Evolutionary conservation across 352 stramenopile species (phyloP).

Genomic region (Peronospora destructor): DNA sequence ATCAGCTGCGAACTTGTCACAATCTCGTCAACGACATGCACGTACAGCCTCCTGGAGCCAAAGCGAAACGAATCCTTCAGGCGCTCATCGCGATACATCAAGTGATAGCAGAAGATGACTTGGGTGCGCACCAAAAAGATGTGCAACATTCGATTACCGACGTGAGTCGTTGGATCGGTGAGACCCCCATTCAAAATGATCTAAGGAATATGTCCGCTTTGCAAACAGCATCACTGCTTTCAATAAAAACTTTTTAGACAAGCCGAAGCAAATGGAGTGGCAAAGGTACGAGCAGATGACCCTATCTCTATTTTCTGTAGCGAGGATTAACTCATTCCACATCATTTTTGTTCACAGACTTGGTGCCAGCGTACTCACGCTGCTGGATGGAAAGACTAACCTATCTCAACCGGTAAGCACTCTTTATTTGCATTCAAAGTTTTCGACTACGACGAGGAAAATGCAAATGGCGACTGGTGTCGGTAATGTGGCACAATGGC

Average conservation of each 20-base stretch:
- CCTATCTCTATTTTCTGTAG: not conserved
- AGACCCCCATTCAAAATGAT: constrained; percentile 5
- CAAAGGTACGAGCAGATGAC: constrained; percentile 10
- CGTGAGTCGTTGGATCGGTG: constrained; percentile 11
- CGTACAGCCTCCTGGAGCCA: not conserved
- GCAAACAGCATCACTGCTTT: constrained; percentile 7
- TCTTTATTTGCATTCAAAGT: not conserved
- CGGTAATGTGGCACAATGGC: constrained; percentile 16
- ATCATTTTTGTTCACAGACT: constrained; percentile 4
- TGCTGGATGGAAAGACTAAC: constrained; percentile 1
- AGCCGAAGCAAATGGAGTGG: constrained; percentile 4
- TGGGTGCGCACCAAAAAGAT: not conserved
- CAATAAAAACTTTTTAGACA: constrained; percentile 6
- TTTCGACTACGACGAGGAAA: constrained; percentile 3
- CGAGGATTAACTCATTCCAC: not conserved
- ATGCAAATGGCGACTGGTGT: not conserved
- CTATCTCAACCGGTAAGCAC: not conserved
- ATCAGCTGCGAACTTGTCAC: constrained; percentile 5
- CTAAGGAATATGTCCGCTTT: constrained; percentile 11
- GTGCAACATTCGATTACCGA: constrained; percentile 1
- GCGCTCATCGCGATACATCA: constrained; percentile 13
- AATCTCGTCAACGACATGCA: constrained; percentile 4
- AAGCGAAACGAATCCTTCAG: constrained; percentile 7
- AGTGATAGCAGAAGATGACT: constrained; percentile 15
- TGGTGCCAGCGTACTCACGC: constrained; percentile 1